Evolutionary conservation across 2,329 filamentous ascomycete species (phyloP).

Genomic region (Aureobasidium sp.): DNA sequence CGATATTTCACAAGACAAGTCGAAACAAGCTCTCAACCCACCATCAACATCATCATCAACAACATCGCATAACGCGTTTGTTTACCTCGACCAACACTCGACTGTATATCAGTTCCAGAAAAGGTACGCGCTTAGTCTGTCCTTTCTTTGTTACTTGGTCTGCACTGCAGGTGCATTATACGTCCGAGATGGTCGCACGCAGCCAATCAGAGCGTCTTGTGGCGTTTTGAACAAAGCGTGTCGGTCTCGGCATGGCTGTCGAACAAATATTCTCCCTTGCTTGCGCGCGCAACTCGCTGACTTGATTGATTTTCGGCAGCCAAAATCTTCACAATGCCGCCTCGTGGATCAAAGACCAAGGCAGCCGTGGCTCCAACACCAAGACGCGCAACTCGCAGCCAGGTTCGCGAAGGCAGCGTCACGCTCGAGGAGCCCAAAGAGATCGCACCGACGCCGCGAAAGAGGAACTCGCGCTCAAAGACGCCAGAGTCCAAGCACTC

Average conservation of each 20-base stretch:
- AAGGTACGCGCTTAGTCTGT: background rate
- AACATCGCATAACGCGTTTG: background rate
- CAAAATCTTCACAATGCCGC: constrained; percentile 4
- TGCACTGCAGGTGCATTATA: constrained; percentile 3
- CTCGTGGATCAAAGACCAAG: constrained; percentile 4
- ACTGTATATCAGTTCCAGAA: background rate
- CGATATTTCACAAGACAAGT: background rate
- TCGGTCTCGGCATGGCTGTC: background rate
- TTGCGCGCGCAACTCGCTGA: constrained; percentile 2
- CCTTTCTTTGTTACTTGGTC: background rate
- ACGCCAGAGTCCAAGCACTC: constrained; percentile 6
- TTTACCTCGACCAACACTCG: background rate
- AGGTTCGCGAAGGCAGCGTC: background rate
- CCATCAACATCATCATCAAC: too few relatives aligned
- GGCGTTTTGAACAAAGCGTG: background rate
- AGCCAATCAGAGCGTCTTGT: constrained; percentile 5
- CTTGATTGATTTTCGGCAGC: constrained; percentile 9
- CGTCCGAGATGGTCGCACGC: background rate
- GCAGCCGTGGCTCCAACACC: background rate
- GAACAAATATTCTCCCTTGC: constrained; percentile 13
- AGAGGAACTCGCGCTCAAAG: background rate
- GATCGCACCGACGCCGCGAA: background rate
- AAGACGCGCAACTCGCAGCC: background rate
- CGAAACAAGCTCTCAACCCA: background rate
- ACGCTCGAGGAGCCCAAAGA: constrained; percentile 3